phyloP scores from a whole-genome alignment of 345 rosid genomes.

The Brassica rapa region DNA sequence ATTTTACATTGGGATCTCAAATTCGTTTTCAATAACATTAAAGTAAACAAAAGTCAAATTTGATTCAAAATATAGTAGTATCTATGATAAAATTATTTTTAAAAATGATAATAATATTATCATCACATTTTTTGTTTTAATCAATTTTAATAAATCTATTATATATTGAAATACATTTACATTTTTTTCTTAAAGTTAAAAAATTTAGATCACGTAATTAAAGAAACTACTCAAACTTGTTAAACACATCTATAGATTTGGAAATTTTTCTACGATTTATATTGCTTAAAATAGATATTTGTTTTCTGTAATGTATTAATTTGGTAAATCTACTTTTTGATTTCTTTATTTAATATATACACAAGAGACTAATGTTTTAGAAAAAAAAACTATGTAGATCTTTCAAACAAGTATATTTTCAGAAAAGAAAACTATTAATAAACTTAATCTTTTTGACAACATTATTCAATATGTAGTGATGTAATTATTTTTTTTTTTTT shows the following conservation, averaged over 20 bases:
- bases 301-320: not conserved
- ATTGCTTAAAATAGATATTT: not conserved
- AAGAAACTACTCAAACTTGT: not conserved
- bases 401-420: not conserved
- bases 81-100: not conserved
- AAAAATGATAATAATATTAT: not conserved
- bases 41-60: not conserved
- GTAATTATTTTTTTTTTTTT: not conserved
- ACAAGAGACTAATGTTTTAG: not conserved
- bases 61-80: not conserved
- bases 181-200: not conserved
- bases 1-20: constrained; percentile 38
- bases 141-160: not conserved
- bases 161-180: not conserved
- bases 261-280: not conserved
- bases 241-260: not conserved
- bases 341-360: too few species aligned
- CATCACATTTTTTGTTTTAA: not conserved
- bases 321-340: not conserved
- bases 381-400: not conserved
- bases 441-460: not conserved
- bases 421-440: too few species aligned
- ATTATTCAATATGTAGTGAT: not conserved
- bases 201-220: not conserved
- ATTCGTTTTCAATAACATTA: not conserved